Evolutionary conservation across 2,329 filamentous ascomycete species (phyloP), one percentile per base, ranked within the genome.

Genomic region (Penicillium sp.): DNA sequence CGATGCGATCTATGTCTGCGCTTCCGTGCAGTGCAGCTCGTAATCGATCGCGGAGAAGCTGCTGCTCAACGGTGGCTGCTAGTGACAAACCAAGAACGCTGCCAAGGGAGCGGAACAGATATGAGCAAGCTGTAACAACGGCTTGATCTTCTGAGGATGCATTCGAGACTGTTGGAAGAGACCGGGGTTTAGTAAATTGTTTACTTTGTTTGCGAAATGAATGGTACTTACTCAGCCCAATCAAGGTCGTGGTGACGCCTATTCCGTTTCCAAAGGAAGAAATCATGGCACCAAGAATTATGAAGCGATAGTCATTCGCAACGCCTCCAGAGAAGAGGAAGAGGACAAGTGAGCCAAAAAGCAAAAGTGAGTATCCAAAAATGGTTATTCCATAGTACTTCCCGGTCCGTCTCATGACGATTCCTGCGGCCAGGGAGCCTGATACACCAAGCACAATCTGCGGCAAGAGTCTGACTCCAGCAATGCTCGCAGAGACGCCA

Each of bases 41-140:
- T 3, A 93, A 76, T 47, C 81, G 76, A 2, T 74, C 74, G 16
- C 87, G 78, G 3, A 59, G 52, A 1, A 59, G 20, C 20, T 59
- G 57, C 24, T 93, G 90, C 47, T 91, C 81, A 7, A 90, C 80
- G 1, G 88, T 89, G 1, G 88, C 84, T 51, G 83, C 82, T 57
- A 90, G 74, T n/a, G 86, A 87, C 55, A 91, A 78, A 11, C 89
- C 83, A 40, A 85, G 79, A 9, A 85, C 83, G 16, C 79, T 81
- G 11, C 84, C 90, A 0, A 92, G 77, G 1, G 86, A 87, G 40
- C 89, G 85, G 77, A 93, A 93, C 23, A 93, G 82, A 71, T 93
- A 93, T 20, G 85, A 89, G 69, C 88, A 91, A 7, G 90, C 89
- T 16, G 89, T 88, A 3, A 86, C 87, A 1, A 92, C 82, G 1